Base-by-base conservation (phyloP, 2,329 filamentous ascomycete genomes). In the Alternaria triticina region DNA sequence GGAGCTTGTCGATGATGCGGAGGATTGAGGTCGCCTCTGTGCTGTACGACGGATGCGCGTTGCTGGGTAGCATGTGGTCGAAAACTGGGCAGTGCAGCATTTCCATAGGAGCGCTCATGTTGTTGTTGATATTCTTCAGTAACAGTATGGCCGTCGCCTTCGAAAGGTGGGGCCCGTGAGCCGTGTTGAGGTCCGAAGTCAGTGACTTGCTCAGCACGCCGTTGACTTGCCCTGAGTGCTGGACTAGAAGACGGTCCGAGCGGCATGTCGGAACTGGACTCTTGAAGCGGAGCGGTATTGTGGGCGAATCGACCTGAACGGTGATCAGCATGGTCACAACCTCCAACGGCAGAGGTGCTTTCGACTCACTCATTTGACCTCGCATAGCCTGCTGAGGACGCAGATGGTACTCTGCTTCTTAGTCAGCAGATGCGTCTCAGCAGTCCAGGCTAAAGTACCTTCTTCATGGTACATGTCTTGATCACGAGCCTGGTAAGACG, bases 191-290 rank as follows among this genome's bases (percentile, higher is more conserved):
- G 46, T 6, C 9, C 25, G 23, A 6, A 10, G 2, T 50, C 2
- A 9, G 43, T 45, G 25, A 28, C 25, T 4, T 73, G 59, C 11
- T 64, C 60, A 6, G 54, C 59, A 56, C 69, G 72, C 40, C 80
- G 70, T 60, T 77, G 78, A 30, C 76, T 74, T 15, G 81, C 81
- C 44, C 66, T 75, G 51, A 81, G 74, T 3, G 79, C 74, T 30
- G 82, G 82, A 64, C 82, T 83, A 3, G 82, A 83, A 13, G 77
- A 78, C 40, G 44, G 68, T 57, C 57, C 64, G 49, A 66, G 59
- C 17, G 51, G 77, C 57, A 46, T 28, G 55, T 78, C 75, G 4
- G 80, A 80, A 64, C 77, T 81, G 2, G 70, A 49, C 15, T 72
- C 67, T 11, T 64, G 44, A 17, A 30, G n/a, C 52, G 73, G 61